Percentiles rank a stretch among this genome's conserved stretches.
Conservation (phyloP, 2,329 filamentous ascomycete genomes). For the Ceratocystis huliohia region DNA sequence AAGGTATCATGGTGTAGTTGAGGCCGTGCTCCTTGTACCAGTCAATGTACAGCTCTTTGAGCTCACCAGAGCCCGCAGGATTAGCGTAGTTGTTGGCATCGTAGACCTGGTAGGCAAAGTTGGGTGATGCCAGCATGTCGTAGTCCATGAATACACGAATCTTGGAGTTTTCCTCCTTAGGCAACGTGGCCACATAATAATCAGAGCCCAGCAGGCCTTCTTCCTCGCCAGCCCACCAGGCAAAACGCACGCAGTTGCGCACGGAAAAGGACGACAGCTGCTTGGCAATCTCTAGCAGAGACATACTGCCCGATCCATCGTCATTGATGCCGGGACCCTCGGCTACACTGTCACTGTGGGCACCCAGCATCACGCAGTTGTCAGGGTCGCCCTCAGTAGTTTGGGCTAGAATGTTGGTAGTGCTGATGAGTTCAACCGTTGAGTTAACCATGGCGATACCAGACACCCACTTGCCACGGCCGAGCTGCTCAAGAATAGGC, state of each 20-base stretch:
- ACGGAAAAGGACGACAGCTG: conserved; percentile 46
- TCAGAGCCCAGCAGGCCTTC: conserved; percentile 52
- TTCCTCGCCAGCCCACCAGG: conserved; percentile 57
- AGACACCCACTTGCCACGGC: conserved; percentile 37
- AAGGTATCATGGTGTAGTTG: conserved; percentile 58
- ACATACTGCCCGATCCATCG: conserved; percentile 55
- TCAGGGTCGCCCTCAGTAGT: conserved; percentile 45
- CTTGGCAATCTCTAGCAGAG: conserved; percentile 49
- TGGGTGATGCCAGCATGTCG: conserved; percentile 56
- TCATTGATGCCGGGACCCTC: conserved; percentile 66
- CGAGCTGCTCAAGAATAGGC: conserved; percentile 42
- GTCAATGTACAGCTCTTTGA: conserved; percentile 53
- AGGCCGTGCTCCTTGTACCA: conserved; percentile 51
- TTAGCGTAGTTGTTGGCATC: conserved; percentile 57
- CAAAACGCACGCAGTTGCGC: conserved; percentile 54
- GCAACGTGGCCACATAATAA: conserved; percentile 45
- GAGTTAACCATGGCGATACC: conserved; percentile 49
- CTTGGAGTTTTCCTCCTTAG: conserved; percentile 46
- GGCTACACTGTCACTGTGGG: conserved; percentile 49
- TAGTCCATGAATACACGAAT: conserved; percentile 58
- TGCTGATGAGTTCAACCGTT: conserved; percentile 40
- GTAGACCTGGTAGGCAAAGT: conserved; percentile 57
- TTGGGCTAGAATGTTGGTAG: conserved; percentile 51
- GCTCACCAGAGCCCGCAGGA: conserved; percentile 57
- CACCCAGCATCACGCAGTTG: conserved; percentile 54